Evolutionary conservation across 1,284 basidiomycete genomes (phyloP).

Genomic region (Afroboletus lepidellus): DNA sequence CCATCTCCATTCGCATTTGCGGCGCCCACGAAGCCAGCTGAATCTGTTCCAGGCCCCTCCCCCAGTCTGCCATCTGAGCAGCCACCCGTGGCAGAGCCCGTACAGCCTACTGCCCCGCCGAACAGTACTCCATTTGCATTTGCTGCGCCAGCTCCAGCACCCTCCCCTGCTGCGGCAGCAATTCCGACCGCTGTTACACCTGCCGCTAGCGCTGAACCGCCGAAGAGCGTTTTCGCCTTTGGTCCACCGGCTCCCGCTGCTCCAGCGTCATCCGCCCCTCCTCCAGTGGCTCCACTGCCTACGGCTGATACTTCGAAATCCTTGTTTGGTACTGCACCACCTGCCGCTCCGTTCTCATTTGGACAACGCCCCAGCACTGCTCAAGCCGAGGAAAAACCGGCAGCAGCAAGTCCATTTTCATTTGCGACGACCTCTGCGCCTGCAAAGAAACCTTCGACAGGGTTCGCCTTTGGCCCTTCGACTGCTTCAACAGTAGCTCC

Average conservation of each 20-base stretch:
- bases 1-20: constrained; percentile 23
- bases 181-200: constrained; percentile 6
- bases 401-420: constrained; percentile 27
- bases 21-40: constrained; percentile 20
- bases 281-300: constrained; percentile 1
- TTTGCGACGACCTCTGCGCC: constrained; percentile 25
- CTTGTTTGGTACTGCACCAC: constrained; percentile 24
- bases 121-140: constrained; percentile 20
- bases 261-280: constrained; percentile 8
- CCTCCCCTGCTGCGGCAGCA: neutral
- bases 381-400: constrained; percentile 23
- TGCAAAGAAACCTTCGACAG: constrained; percentile 28
- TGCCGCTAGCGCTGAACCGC: constrained; percentile 14
- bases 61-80: constrained; percentile 8
- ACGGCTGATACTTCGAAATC: constrained; percentile 25
- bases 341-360: constrained; percentile 31
- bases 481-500: constrained; percentile 23
- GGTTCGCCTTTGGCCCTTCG: constrained; percentile 34
- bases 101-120: constrained; percentile 6
- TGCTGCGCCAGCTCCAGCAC: constrained; percentile 7
- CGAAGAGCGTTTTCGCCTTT: constrained; percentile 30
- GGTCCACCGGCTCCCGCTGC: constrained; percentile 17
- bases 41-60: constrained; percentile 7
- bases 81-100: constrained; percentile 5
- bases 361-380: constrained; percentile 21